Conservation (phyloP, 441 rosid genomes). For the Arabidopsis hybrid region DNA sequence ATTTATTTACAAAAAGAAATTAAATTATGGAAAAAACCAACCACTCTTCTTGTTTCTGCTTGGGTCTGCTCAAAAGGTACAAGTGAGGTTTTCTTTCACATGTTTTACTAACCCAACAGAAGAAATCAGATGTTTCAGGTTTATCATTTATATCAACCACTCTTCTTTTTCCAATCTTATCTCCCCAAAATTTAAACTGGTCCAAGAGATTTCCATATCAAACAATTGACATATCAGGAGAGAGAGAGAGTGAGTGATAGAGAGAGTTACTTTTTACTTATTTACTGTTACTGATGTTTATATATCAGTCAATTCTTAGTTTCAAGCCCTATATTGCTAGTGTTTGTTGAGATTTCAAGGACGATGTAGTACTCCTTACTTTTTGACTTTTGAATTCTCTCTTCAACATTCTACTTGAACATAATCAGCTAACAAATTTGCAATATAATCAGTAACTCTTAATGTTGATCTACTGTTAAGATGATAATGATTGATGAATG, state of each 20-base stretch:
- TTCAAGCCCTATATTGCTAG: background rate
- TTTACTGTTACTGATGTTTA: constrained; percentile 35
- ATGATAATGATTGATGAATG: background rate
- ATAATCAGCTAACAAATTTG: background rate
- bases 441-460: background rate
- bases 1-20: background rate
- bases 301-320: constrained; percentile 27
- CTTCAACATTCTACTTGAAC: constrained; percentile 4
- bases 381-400: constrained; percentile 30
- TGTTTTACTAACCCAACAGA: constrained; percentile 37
- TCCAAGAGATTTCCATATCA: constrained; percentile 28
- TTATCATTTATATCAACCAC: constrained; percentile 34
- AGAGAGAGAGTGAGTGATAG: background rate
- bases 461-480: background rate
- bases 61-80: constrained; percentile 37
- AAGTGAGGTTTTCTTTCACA: constrained; percentile 39
- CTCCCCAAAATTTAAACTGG: constrained; percentile 26
- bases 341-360: constrained; percentile 40
- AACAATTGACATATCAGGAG: constrained; percentile 27
- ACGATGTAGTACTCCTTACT: constrained; percentile 21
- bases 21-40: constrained; percentile 20
- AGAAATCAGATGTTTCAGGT: constrained; percentile 41
- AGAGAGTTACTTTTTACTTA: background rate
- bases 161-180: constrained; percentile 36
- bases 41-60: constrained; percentile 39